phyloP scores from a whole-genome alignment of 148 eudicot genomes.

The Nepenthes gracilis region DNA sequence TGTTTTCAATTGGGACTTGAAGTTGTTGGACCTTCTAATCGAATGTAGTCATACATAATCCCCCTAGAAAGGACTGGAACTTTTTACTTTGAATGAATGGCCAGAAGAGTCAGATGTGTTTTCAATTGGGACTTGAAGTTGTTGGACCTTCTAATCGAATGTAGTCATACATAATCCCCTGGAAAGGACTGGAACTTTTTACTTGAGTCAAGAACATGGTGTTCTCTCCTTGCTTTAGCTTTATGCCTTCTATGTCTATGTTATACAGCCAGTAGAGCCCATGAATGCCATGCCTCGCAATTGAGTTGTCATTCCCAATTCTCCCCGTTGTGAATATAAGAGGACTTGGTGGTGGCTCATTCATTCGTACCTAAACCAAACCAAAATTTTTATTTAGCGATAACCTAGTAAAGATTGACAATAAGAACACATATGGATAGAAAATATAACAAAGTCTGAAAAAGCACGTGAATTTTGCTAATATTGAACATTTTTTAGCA shows the following conservation, averaged over 20 bases:
- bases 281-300: conserved; percentile 58
- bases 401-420: background rate
- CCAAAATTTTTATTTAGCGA: background rate
- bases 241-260: conserved; percentile 29
- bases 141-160: conserved; percentile 36
- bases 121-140: background rate
- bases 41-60: conserved; percentile 59
- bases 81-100: too few relatives aligned
- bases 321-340: conserved; percentile 17
- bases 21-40: conserved; percentile 27
- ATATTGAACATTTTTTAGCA: too few relatives aligned
- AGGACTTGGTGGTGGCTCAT: conserved; percentile 22
- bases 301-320: conserved; percentile 34
- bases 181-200: conserved; percentile 35
- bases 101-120: too few relatives aligned
- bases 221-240: conserved; percentile 29
- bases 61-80: conserved; percentile 41
- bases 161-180: conserved; percentile 60
- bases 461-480: too few relatives aligned
- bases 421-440: background rate
- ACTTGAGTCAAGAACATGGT: conserved; percentile 41
- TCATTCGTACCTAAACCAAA: conserved; percentile 23
- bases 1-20: background rate
- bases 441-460: background rate
- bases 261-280: conserved; percentile 43